phyloP scores from a whole-genome alignment of 164 flowering plant species.

The Akebia trifoliata region DNA sequence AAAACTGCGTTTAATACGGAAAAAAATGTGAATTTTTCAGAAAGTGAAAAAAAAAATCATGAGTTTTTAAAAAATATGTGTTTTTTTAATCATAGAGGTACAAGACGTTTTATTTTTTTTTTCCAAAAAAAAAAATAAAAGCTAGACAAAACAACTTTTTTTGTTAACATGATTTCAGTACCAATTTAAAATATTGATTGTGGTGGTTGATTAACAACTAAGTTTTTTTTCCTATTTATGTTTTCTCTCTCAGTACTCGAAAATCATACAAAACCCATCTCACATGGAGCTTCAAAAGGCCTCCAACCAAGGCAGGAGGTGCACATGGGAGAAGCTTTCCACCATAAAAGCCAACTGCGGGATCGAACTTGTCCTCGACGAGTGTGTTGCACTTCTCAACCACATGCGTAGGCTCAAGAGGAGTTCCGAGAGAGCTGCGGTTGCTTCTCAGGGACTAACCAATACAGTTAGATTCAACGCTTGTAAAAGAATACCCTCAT shows the following conservation, averaged over 20 bases:
- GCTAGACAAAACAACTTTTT: too few species aligned
- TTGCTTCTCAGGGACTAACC: slow-evolving; percentile 61
- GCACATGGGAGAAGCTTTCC: slow-evolving; percentile 99
- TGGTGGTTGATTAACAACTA: not conserved
- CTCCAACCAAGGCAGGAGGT: slow-evolving; percentile 86
- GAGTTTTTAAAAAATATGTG: too few species aligned
- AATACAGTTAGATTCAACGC: slow-evolving; percentile 58
- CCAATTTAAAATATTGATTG: too few species aligned
- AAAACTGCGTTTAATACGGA: too few species aligned
- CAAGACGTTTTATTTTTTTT: too few species aligned
- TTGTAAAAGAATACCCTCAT: slow-evolving; percentile 89
- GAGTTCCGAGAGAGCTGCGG: slow-evolving; percentile 87
- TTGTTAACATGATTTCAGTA: too few species aligned
- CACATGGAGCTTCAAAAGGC: slow-evolving; percentile 86
- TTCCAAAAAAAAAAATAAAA: too few species aligned
- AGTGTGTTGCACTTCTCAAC: slow-evolving; percentile 88
- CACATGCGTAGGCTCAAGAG: slow-evolving; percentile 96
- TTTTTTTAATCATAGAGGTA: too few species aligned
- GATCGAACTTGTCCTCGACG: slow-evolving; percentile 92
- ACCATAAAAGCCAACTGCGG: slow-evolving; percentile 96
- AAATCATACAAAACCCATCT: slow-evolving; percentile 88
- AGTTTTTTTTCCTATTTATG: not conserved
- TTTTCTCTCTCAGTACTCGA: slow-evolving; percentile 58
- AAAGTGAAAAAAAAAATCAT: too few species aligned
- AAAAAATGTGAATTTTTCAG: too few species aligned